Evolutionary conservation across 306 rosid species (phyloP).

Genomic region (Cucumis hystrix): DNA sequence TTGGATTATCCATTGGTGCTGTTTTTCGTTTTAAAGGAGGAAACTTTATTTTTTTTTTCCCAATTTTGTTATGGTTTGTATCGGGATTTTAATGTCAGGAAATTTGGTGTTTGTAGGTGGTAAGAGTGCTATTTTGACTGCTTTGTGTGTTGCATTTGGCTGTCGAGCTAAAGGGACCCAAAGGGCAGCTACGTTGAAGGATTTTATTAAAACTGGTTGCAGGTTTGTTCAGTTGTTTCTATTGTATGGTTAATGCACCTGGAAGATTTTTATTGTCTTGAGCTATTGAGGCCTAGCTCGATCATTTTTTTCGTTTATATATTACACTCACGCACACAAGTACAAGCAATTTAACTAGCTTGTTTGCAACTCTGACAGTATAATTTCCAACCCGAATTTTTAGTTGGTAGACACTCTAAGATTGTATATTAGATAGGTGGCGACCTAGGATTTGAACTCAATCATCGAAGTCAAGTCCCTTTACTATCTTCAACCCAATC

Average conservation of each 20-base stretch:
- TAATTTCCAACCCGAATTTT: neutral
- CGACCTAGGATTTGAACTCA: neutral
- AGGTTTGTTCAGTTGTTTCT: slow-evolving; percentile 28
- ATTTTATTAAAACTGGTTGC: slow-evolving; percentile 73
- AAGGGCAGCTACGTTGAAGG: slow-evolving; percentile 64
- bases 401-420: neutral
- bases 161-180: slow-evolving; percentile 88
- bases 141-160: slow-evolving; percentile 84
- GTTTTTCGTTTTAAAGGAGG: neutral
- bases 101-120: slow-evolving; percentile 48
- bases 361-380: no score
- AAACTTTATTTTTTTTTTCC: neutral
- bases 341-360: no score
- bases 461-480: neutral
- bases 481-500: neutral
- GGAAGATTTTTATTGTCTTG: neutral
- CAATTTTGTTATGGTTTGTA: neutral
- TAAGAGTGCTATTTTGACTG: slow-evolving; percentile 82
- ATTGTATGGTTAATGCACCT: neutral
- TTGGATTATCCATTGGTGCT: neutral
- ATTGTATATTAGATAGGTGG: neutral
- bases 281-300: neutral
- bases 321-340: no score
- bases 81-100: neutral
- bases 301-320: neutral